These are phyloP conservation scores for Colletotrichum incanum DNA, from an alignment of 2,329 filamentous ascomycete genomes.

Conservation along the genomic window DNA sequence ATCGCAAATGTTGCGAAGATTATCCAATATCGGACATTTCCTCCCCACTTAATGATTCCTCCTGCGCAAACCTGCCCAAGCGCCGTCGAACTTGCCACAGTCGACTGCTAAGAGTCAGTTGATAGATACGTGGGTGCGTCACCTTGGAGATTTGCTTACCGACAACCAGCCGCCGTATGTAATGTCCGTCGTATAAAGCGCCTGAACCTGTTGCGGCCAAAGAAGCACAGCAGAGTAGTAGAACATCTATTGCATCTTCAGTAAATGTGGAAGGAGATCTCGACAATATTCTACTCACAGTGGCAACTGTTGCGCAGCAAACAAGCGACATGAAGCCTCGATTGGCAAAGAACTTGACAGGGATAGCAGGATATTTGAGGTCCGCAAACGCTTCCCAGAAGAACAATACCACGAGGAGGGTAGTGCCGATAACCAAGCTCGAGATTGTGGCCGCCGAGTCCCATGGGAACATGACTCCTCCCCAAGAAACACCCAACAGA, in stretches of 20 bases:
- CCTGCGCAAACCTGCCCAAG: constrained; percentile 54
- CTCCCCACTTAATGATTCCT: constrained; percentile 52
- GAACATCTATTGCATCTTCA: constrained; percentile 47
- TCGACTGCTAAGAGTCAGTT: constrained; percentile 46
- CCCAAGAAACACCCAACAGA: constrained; percentile 63
- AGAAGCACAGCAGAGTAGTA: constrained; percentile 53
- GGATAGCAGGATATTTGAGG: constrained; percentile 55
- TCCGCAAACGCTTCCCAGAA: constrained; percentile 55
- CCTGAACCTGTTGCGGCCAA: constrained; percentile 55
- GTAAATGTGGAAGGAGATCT: neutral
- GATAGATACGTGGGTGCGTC: neutral
- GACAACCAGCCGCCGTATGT: constrained; percentile 56
- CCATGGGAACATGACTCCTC: constrained; percentile 60
- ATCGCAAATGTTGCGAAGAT: constrained; percentile 56
- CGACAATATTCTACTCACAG: constrained; percentile 44
- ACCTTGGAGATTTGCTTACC: neutral
- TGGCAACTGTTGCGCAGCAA: constrained; percentile 54
- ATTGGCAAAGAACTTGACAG: constrained; percentile 56
- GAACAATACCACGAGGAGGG: constrained; percentile 54
- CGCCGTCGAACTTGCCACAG: constrained; percentile 53
- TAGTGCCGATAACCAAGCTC: constrained; percentile 54
- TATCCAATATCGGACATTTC: constrained; percentile 55
- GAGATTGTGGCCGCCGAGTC: constrained; percentile 57
- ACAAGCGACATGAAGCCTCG: constrained; percentile 55
- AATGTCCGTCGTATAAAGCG: constrained; percentile 54